Evolutionary conservation across 441 rosid species (phyloP), one percentile per base, ranked within the genome.

Genomic region (Erysimum cheiri): DNA sequence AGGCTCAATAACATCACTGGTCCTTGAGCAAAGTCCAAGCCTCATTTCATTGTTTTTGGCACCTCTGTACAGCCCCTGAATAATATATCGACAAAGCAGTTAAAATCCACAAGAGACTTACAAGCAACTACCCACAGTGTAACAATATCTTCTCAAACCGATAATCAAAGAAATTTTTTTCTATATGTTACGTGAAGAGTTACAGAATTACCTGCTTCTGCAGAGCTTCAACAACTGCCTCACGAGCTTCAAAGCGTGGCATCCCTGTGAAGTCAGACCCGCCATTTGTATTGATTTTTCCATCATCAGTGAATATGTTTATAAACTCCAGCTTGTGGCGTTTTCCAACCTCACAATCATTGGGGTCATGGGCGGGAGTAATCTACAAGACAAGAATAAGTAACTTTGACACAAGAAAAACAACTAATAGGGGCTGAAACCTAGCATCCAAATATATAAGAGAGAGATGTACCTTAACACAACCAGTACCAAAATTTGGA

Each of bases 341-440:
- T 82, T 85, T 94, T 67, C 99, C 97, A 58, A 92, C 97, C 64
- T 88, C 91, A 78, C 86, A 94, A 84, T 94, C 99, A 84, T 94
- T 92, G 68, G 94, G 96, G 75, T 92, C 99, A 65, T 94, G 99
- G 1, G 96, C 97, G 3, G 98, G 98, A 69, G 98, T 94, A 66
- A 92, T 92, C 98, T 88, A 87, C 67, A 66, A 76, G 76, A 43
- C 59, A 55, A 52, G 52, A 59, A 29, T 13, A 35, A 28, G 37
- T 46, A 75, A 33, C 31, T 53, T 62, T 58, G 44, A 67, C 37
- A 24, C 31, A 43, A 22, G 7, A 14, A 50, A 55, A 47, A n/a
- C 6, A 64, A 28, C 54, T 62, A 73, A 17, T 11, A 64, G 32
- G 15, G 6, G 48, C 35, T 63, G 10, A 22, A 58, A 39, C 65